Evolutionary conservation across 345 rosid species (phyloP).

Genomic region (Anacardium occidentale): DNA sequence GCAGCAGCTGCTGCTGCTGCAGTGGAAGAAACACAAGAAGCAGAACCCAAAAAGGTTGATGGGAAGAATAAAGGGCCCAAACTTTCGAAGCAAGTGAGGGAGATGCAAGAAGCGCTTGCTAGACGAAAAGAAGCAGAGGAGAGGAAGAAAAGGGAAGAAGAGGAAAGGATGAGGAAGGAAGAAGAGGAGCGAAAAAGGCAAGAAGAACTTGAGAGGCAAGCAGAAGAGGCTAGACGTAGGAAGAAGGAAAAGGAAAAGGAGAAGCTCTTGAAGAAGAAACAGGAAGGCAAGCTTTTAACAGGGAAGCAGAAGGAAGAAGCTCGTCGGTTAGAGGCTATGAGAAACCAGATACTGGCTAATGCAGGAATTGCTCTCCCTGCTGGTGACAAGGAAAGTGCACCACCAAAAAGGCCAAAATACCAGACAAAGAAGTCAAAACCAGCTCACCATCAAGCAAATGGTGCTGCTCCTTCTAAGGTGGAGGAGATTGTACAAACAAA

Average conservation of each 20-base stretch:
- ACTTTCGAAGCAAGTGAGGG: conserved; percentile 88
- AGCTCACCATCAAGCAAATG: conserved; percentile 60
- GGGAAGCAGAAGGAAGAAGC: conserved; percentile 92
- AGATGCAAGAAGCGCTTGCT: conserved; percentile 91
- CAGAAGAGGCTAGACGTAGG: conserved; percentile 88
- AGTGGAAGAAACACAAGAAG: conserved; percentile 51
- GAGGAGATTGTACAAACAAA: conserved; percentile 44
- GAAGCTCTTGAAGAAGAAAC: conserved; percentile 79
- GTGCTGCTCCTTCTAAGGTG: conserved; percentile 39
- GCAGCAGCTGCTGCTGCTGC: conserved; percentile 35
- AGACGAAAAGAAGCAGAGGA: conserved; percentile 81
- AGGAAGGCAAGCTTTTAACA: conserved; percentile 84
- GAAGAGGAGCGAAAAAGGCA: conserved; percentile 82
- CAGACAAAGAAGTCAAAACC: conserved; percentile 70
- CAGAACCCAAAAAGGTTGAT: conserved; percentile 63
- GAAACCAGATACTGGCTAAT: conserved; percentile 72
- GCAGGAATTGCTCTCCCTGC: conserved; percentile 40
- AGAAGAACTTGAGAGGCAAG: conserved; percentile 89
- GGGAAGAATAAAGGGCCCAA: conserved; percentile 75
- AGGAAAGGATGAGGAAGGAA: conserved; percentile 83
- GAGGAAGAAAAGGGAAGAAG: conserved; percentile 79
- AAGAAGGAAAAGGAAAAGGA: conserved; percentile 91
- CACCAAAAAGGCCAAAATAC: conserved; percentile 73
- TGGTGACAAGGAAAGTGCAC: conserved; percentile 44
- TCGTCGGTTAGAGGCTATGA: conserved; percentile 77